Evolutionary conservation across 257 asterid genomes (phyloP).

Genomic region (Echium plantagineum): DNA sequence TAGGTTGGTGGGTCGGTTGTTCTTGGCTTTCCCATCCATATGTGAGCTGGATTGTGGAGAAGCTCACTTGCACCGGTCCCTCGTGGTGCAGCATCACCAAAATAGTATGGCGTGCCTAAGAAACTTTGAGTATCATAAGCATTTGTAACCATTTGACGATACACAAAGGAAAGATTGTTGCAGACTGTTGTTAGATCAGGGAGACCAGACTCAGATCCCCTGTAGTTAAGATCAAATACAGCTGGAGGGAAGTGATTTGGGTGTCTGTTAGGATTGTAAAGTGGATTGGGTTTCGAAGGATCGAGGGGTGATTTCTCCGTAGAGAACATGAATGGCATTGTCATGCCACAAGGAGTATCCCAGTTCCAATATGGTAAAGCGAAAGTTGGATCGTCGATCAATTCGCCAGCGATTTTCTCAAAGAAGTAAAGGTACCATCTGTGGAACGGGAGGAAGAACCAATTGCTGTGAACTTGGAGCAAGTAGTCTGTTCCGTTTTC

Average conservation of each 20-base stretch:
- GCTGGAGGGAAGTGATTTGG: slow-evolving; percentile 46
- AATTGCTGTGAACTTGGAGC: slow-evolving; percentile 63
- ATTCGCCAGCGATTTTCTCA: slow-evolving; percentile 49
- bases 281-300: not conserved
- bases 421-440: slow-evolving; percentile 63
- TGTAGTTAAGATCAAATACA: slow-evolving; percentile 40
- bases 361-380: slow-evolving; percentile 78
- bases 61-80: slow-evolving; percentile 60
- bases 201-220: slow-evolving; percentile 10
- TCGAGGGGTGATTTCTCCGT: slow-evolving; percentile 35
- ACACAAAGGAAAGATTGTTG: slow-evolving; percentile 49
- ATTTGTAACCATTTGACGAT: slow-evolving; percentile 65
- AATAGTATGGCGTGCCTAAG: slow-evolving; percentile 52
- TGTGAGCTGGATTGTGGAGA: slow-evolving; percentile 61
- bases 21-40: slow-evolving; percentile 44
- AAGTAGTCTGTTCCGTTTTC: slow-evolving; percentile 54
- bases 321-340: slow-evolving; percentile 33
- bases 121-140: slow-evolving; percentile 38
- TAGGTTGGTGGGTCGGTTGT: slow-evolving; percentile 38
- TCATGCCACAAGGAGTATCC: slow-evolving; percentile 72
- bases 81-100: slow-evolving; percentile 44
- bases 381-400: slow-evolving; percentile 58
- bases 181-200: slow-evolving; percentile 15
- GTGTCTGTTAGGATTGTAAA: slow-evolving; percentile 14
- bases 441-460: slow-evolving; percentile 74